Base-by-base conservation (phyloP, 176 grass and related monocot genomes). In the Oryza meyeriana region DNA sequence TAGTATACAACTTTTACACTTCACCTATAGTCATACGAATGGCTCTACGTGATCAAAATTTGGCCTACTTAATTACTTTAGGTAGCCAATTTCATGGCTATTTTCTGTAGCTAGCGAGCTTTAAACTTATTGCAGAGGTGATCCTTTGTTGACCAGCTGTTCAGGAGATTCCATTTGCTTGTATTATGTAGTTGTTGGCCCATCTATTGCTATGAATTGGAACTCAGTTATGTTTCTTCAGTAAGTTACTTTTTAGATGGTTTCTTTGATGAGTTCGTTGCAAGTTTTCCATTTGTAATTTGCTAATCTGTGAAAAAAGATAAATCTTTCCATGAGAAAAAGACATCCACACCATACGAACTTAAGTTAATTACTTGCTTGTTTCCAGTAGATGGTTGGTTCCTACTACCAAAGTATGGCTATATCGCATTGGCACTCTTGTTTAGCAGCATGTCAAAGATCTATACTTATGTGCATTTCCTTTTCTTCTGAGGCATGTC, bases 11-110 rank as follows among this genome's bases (percentile, higher is more conserved):
- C 7, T 10, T 20, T 24, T 24, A 11, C 52, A 57, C 29, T 29
- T 67, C 42, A 75, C 32, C 69, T 39, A 75, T 27, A 41, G 2
- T 79, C 25, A 36, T 79, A n/a, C n/a, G n/a, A 24, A 26, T 86
- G 8, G 22, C 32, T 75, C 20, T 30, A 65, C 12, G 14, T 35
- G 36, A 27, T 71, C 66, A 89, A 71, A 72, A 11, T 67, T 40
- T 36, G 40, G 24, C 52, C 26, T 40, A 27, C 24, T 40, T 52
- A 62, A 36, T 73, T 33, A 48, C 45, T 34, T 27, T 33, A n/a
- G 22, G 8, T 55, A 82, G 10, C 31, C 62, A 67, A 55, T 75
- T 62, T 76, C 12, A 69, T 42, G 36, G n/a, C 18, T 39, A n/a
- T 48, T 71, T 77, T 62, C 40, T 41, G 40, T 77, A 32, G 40